Base-by-base conservation (phyloP, 495 filamentous ascomycete species). In the Cercophora samala region DNA sequence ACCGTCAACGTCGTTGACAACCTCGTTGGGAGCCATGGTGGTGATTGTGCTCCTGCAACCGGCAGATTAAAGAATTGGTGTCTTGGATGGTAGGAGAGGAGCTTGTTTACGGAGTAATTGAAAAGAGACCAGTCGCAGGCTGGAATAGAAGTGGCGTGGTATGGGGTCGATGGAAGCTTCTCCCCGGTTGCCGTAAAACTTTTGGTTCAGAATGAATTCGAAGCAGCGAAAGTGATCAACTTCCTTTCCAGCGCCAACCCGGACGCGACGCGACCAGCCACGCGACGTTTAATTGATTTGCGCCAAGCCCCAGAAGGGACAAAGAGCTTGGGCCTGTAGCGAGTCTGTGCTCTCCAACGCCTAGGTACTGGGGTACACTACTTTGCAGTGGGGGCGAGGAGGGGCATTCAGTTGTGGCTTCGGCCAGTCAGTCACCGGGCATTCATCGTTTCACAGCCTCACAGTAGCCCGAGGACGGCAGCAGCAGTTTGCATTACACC, bases 1-100 rank as follows among this genome's bases (percentile, higher is more conserved):
- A 86, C 84, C 76, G 29, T 86, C 84, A 26, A 81, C 77, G 61
- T 86, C 83, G 56, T 86, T 84, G 26, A 79, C 81, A 53, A 85
- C 76, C 19, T 80, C 80, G 23, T 73, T 76, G 58, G 80, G 79
- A 52, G 79, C 76, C 81, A 83, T 83, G 55, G 64, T 70, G 58
- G 15, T 23, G 8, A 18, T 54, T 62, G 19, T 17, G 17, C 21
- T 65, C n/a, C 26, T 46, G 8, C 9, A 46, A 13, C 13, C 37
- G 5, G 37, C 37, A 17, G 37, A 46, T 46, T 2, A 46, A 13
- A 32, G 26, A 64, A 15, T 25, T 60, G 58, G 58, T 21, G 3
- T 56, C 54, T 56, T 29, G 26, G 8, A 29, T 29, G 4, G 26
- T 8, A 29, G 26, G 8, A 46, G 8, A 46, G 37, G 13, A 9